A percentile compares a stretch with the other conserved stretches of the same genome.
These are phyloP conservation scores for Ophiostoma sp. DNA, from an alignment of 2,329 filamentous ascomycete genomes.

Conservation along the genomic window DNA sequence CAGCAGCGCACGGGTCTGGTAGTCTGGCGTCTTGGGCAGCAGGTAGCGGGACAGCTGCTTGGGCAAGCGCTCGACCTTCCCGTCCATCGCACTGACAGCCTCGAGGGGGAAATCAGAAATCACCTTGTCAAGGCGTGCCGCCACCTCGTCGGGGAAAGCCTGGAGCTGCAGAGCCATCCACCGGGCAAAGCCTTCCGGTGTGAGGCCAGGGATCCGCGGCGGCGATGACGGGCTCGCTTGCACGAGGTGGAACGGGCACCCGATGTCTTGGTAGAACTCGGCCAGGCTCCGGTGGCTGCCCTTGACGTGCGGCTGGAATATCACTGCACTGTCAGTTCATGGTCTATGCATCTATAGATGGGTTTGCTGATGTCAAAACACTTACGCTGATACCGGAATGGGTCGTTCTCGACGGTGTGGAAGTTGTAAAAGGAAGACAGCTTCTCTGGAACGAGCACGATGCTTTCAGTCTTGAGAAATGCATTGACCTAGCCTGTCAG, in stretches of 20 bases:
- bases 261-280: conserved; percentile 50
- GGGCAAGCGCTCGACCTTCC: conserved; percentile 67
- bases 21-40: conserved; percentile 57
- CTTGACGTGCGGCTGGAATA: conserved; percentile 42
- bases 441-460: conserved; percentile 62
- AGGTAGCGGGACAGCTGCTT: conserved; percentile 70
- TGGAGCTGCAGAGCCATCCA: conserved; percentile 71
- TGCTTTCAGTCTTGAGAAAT: conserved; percentile 7
- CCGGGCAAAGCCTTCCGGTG: conserved; percentile 59
- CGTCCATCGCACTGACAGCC: conserved; percentile 47
- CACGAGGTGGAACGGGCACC: conserved; percentile 61
- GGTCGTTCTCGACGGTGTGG: conserved; percentile 58
- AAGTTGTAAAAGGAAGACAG: conserved; percentile 67
- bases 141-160: conserved; percentile 71
- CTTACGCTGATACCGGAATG: conserved; percentile 55
- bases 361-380: conserved; percentile 7
- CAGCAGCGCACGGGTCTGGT: conserved; percentile 53
- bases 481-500: conserved; percentile 9
- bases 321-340: conserved; percentile 34
- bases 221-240: conserved; percentile 47
- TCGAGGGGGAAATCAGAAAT: conserved; percentile 65
- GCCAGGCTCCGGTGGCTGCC: conserved; percentile 12
- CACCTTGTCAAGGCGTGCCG: conserved; percentile 61
- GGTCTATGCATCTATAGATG: conserved; percentile 23
- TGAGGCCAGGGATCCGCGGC: conserved; percentile 59